A percentile compares a stretch with the other conserved stretches of the same genome.
Conservation (phyloP, 495 filamentous ascomycete species). For the Aspergillus asperescens region DNA sequence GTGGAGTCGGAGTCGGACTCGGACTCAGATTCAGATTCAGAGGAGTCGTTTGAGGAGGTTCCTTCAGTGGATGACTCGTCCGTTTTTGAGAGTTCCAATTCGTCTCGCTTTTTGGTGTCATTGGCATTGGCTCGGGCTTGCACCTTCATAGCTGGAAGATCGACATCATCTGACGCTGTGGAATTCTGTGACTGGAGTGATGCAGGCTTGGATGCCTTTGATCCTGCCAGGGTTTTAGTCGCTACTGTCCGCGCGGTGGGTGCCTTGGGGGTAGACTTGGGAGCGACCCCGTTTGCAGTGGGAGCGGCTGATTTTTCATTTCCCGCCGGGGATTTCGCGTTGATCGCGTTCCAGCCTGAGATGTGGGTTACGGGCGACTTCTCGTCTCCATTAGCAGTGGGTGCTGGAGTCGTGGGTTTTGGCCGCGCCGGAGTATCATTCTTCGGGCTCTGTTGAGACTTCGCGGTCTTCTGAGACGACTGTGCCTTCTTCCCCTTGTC, state of each 20-base stretch:
- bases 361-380: not conserved
- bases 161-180: slow-evolving; percentile 2
- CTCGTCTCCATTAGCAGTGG: not conserved
- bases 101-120: not conserved
- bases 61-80: not conserved
- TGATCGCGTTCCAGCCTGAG: slow-evolving; percentile 4
- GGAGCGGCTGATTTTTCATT: not conserved
- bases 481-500: not conserved
- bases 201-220: not conserved
- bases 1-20: slow-evolving; percentile 3
- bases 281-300: not conserved
- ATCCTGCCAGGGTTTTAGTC: not conserved
- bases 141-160: slow-evolving; percentile 8
- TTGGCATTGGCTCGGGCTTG: slow-evolving; percentile 3
- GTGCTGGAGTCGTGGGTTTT: not conserved
- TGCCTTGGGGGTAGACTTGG: slow-evolving; percentile 1
- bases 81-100: not conserved
- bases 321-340: not conserved
- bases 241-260: not conserved
- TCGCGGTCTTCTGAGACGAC: not conserved
- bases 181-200: slow-evolving; percentile 6
- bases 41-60: not conserved
- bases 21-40: not conserved
- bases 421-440: not conserved
- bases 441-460: not conserved